These are phyloP conservation scores for Endothia cerciana DNA, from an alignment of 2,329 filamentous ascomycete species.

Conservation along the genomic window DNA sequence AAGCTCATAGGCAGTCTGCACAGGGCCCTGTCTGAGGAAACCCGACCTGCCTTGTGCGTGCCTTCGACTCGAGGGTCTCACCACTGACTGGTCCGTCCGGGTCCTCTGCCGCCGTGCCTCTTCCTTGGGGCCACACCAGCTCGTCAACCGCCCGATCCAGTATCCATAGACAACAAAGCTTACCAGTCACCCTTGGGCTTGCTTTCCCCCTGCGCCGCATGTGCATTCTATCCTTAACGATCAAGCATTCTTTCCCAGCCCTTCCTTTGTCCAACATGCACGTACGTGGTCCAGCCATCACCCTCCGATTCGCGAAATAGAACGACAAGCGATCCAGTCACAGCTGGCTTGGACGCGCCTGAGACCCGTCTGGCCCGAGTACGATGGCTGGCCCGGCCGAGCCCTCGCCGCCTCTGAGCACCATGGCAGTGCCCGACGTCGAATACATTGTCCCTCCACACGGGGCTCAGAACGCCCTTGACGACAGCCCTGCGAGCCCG, in stretches of 20 bases:
- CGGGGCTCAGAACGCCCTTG: slow-evolving; percentile 32
- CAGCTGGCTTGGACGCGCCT: slow-evolving; percentile 8
- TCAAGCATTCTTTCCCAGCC: slow-evolving; percentile 10
- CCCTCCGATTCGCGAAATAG: slow-evolving; percentile 21
- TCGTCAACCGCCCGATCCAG: slow-evolving; percentile 7
- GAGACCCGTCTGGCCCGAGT: slow-evolving; percentile 3
- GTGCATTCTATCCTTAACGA: not conserved
- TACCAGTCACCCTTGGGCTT: not conserved
- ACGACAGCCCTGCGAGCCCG: slow-evolving; percentile 34
- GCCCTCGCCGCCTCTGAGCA: slow-evolving; percentile 20
- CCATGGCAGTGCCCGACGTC: slow-evolving; percentile 25
- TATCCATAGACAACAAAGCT: slow-evolving; percentile 6
- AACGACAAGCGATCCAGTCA: slow-evolving; percentile 14
- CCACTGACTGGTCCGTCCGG: not conserved
- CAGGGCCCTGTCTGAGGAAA: not conserved
- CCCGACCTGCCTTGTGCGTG: not conserved
- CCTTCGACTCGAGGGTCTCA: not conserved
- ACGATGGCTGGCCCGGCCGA: slow-evolving; percentile 22
- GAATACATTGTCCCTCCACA: slow-evolving; percentile 26
- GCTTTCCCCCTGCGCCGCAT: not conserved
- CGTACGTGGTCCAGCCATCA: slow-evolving; percentile 10
- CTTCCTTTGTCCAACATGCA: slow-evolving; percentile 21
- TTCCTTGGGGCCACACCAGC: slow-evolving; percentile 13
- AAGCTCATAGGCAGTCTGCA: not conserved
- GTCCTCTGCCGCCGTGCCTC: not conserved